These are phyloP conservation scores for Termitomyces heimii DNA, from an alignment of 768 basidiomycete species.

Conservation along the genomic window DNA sequence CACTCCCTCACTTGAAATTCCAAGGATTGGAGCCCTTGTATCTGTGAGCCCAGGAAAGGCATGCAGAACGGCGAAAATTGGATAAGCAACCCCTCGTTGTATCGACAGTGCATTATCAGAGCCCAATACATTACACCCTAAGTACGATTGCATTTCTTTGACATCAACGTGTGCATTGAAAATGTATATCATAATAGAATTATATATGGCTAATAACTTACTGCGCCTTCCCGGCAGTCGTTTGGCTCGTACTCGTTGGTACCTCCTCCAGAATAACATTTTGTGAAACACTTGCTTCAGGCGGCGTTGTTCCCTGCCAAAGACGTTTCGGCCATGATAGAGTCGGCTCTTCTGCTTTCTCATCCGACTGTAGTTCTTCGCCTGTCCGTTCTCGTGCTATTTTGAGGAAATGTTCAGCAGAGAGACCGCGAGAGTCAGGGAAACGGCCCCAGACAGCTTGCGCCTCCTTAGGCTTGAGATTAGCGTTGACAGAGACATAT, in stretches of 20 bases:
- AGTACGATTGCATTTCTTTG: background rate
- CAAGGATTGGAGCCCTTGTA: background rate
- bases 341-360: constrained; percentile 1
- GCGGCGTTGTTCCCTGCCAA: background rate
- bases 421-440: constrained; percentile 31
- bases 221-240: constrained; percentile 1
- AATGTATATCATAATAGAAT: background rate
- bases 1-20: background rate
- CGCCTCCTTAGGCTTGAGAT: constrained; percentile 28
- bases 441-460: constrained; percentile 33
- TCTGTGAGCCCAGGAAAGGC: background rate
- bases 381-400: constrained; percentile 24
- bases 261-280: constrained; percentile 1
- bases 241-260: background rate
- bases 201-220: constrained; percentile 1
- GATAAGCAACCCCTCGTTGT: background rate
- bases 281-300: background rate
- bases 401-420: constrained; percentile 37
- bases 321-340: constrained; percentile 8
- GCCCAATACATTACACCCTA: background rate
- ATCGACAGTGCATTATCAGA: no score
- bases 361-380: background rate
- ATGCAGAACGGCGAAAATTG: background rate
- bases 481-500: constrained; percentile 50
- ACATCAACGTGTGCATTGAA: background rate